Conservation (phyloP, 2,329 filamentous ascomycete species). For the Fusarium setosum region DNA sequence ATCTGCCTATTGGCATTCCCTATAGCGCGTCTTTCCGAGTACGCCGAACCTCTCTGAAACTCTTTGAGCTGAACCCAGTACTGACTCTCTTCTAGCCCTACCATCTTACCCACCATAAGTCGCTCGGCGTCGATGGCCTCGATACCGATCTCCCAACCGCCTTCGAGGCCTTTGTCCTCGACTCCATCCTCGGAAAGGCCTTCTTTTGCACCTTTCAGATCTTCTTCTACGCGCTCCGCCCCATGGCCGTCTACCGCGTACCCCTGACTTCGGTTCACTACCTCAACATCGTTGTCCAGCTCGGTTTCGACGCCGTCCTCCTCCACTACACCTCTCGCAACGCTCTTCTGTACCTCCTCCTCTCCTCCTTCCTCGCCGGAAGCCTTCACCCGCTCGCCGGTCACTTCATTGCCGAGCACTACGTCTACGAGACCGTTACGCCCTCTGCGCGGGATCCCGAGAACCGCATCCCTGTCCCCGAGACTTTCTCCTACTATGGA, state of each 20-base stretch:
- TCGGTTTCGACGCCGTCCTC: slow-evolving; percentile 80
- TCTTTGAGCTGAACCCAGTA: slow-evolving; percentile 26
- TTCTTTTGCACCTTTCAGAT: slow-evolving; percentile 99
- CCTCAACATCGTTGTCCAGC: slow-evolving; percentile 82
- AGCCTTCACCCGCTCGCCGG: slow-evolving; percentile 94
- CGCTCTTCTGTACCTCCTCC: slow-evolving; percentile 83
- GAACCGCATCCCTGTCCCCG: slow-evolving; percentile 77
- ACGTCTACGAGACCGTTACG: slow-evolving; percentile 77
- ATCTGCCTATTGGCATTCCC: slow-evolving; percentile 93
- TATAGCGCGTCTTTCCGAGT: slow-evolving; percentile 96
- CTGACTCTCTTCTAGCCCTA: slow-evolving; percentile 73
- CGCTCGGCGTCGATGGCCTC: slow-evolving; percentile 92
- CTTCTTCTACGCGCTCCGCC: slow-evolving; percentile 96
- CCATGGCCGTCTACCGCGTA: slow-evolving; percentile 92
- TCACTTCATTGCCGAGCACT: slow-evolving; percentile 99
- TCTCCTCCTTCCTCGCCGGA: slow-evolving; percentile 93
- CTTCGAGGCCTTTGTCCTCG: slow-evolving; percentile 90
- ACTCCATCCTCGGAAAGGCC: slow-evolving; percentile 94
- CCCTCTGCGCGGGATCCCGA: slow-evolving; percentile 66
- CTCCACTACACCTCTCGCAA: slow-evolving; percentile 69
- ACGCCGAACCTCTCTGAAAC: slow-evolving; percentile 46
- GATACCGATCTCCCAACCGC: slow-evolving; percentile 96
- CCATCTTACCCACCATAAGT: slow-evolving; percentile 99
- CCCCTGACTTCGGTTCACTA: slow-evolving; percentile 88
- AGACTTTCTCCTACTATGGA: slow-evolving; percentile 98